Percentiles rank a stretch among this genome's conserved stretches.
Conservation (phyloP, 176 grass and related monocot genomes). For the Ensete ventricosum region DNA sequence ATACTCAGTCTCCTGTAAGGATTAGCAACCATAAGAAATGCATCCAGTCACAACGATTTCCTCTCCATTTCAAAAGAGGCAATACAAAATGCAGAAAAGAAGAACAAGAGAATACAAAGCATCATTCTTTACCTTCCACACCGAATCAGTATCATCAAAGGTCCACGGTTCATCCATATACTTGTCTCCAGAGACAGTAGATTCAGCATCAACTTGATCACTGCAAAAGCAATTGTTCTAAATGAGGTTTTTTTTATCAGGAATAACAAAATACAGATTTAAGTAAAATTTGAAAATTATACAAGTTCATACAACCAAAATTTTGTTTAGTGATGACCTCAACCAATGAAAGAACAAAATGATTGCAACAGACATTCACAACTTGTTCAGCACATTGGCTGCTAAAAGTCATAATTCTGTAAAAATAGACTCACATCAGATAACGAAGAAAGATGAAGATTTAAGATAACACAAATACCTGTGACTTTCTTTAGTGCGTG, state of each 20-base stretch:
- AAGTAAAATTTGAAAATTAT: too few species aligned
- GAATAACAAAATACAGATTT: too few species aligned
- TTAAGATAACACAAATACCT: conserved; percentile 33
- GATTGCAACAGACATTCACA: too few species aligned
- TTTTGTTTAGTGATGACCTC: too few species aligned
- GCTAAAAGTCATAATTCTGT: conserved; percentile 1
- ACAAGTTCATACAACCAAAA: too few species aligned
- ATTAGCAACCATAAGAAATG: conserved; percentile 11
- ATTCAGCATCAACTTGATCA: conserved; percentile 82
- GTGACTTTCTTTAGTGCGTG: conserved; percentile 59
- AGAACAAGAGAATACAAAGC: background rate
- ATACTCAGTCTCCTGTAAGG: conserved; percentile 49
- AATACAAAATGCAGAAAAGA: background rate
- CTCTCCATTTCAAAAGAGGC: conserved; percentile 4
- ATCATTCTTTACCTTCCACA: conserved; percentile 49
- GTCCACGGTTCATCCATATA: conserved; percentile 88
- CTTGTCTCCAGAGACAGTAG: conserved; percentile 65
- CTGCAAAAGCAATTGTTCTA: conserved; percentile 15
- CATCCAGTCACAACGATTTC: background rate
- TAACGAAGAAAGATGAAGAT: background rate
- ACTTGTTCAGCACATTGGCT: too few species aligned
- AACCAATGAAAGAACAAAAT: too few species aligned
- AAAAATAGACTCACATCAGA: background rate
- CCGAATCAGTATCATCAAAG: conserved; percentile 90
- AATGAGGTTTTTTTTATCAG: background rate